Base-by-base conservation (phyloP, 352 stramenopile genomes). In the Phytophthora foliorum region DNA sequence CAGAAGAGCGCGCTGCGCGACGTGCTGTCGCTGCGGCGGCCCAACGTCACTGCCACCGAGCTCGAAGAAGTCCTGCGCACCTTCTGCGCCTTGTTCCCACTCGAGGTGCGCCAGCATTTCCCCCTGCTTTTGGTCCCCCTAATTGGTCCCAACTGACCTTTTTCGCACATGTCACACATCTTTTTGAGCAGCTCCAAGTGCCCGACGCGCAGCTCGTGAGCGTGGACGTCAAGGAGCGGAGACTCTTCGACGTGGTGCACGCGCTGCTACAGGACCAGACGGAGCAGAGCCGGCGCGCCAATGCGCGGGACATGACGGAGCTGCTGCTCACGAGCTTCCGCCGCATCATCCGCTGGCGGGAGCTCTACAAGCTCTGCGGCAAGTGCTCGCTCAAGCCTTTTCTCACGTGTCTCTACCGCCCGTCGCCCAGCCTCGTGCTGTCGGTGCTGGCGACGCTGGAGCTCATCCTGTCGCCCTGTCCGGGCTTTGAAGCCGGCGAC, bases 311-410 rank as follows among this genome's bases (percentile, higher is more conserved):
- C 31, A 68, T 93, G 87, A 91, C 87, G 34, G 80, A 86, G 39
- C 68, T 92, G 21, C 65, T 91, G 38, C 66, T 96, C 39, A 81
- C 75, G 36, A 89, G 63, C 45, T 92, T 94, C 69, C 84, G 86
- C 39, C 86, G 86, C 17, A 70, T 96, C 38, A 90, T 96, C 49
- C 62, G 81, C 45, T 96, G 85, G 86, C 72, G 85, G 29, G 86
- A 96, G 53, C 83, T 96, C 52, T 92, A 94, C 58, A 87, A 84
- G 31, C 63, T 94, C 19, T 89, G 86, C 45, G 82, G 82, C 55
- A 94, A 93, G 69, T 94, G 84, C 71, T 91, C 85, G 17, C 82
- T 93, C 67, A 94, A 93, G 67, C 88, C 88, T 10, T 90, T 96
- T 42, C 72, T 96, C 27, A 81, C 78, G 55, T 96, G 84, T 58